phyloP scores from a whole-genome alignment of 2,329 filamentous ascomycete genomes.

The Arthrinium phaeospermum region DNA sequence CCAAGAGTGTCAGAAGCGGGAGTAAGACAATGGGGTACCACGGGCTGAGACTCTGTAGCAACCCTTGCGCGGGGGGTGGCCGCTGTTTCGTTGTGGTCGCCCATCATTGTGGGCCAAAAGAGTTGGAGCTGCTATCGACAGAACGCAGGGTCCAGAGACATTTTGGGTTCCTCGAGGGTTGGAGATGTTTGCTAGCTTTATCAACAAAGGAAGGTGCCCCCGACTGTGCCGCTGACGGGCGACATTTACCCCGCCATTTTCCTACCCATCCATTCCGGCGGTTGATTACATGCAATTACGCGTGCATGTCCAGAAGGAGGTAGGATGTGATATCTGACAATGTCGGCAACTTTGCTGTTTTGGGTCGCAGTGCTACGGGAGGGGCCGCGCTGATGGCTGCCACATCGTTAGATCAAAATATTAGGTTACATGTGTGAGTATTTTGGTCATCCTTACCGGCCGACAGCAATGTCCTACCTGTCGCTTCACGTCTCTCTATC shows the following conservation, averaged over 20 bases:
- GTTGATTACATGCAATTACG: neutral
- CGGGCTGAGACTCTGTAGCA: constrained; percentile 5
- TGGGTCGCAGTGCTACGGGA: neutral
- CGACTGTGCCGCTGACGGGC: neutral
- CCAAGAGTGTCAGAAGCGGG: neutral
- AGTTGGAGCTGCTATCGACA: neutral
- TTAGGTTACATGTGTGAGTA: too few relatives aligned
- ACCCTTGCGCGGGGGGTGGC: neutral
- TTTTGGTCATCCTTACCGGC: neutral
- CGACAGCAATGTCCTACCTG: neutral
- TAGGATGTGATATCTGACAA: neutral
- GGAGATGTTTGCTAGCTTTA: neutral
- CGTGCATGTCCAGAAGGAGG: neutral
- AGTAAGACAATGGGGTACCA: neutral
- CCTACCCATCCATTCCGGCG: neutral
- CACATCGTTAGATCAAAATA: too few relatives aligned
- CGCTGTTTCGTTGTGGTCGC: neutral
- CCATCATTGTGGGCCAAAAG: neutral
- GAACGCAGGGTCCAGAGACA: too few relatives aligned
- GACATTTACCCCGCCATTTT: neutral
- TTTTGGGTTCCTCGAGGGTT: neutral
- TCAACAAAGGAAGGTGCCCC: neutral
- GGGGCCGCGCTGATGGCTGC: neutral
- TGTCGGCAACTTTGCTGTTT: neutral
- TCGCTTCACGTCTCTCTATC: neutral